A percentile compares a stretch with the other conserved stretches of the same genome.
These are phyloP conservation scores for Torrubiellomyces zombiae DNA, from an alignment of 2,329 filamentous ascomycete species.

Conservation along the genomic window DNA sequence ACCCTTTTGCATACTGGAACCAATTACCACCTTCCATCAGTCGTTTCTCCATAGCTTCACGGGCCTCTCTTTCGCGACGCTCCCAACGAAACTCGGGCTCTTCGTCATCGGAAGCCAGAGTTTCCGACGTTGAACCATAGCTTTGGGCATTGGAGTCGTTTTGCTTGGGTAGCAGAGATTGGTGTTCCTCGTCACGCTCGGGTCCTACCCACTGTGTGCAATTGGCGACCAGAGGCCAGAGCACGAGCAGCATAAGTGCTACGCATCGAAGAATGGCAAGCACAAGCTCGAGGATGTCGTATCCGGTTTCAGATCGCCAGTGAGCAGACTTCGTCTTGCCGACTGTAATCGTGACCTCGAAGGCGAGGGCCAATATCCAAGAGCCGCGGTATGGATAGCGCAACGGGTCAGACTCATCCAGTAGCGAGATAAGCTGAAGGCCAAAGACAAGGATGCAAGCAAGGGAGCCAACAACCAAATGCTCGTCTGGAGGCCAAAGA, in stretches of 20 bases:
- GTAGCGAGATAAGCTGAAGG: conserved; percentile 37
- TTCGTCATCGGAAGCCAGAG: conserved; percentile 20
- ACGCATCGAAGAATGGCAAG: conserved; percentile 7
- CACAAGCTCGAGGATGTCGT: conserved; percentile 10
- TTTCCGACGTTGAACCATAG: conserved; percentile 26
- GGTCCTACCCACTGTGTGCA: conserved; percentile 11
- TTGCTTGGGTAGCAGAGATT: conserved; percentile 32
- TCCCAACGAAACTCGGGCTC: conserved; percentile 37
- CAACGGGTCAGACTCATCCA: conserved; percentile 30
- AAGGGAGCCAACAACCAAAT: conserved; percentile 38
- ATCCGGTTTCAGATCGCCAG: conserved; percentile 3
- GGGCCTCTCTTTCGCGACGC: conserved; percentile 32
- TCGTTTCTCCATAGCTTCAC: conserved; percentile 46
- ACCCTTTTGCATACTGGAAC: conserved; percentile 61
- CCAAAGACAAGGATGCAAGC: conserved; percentile 49
- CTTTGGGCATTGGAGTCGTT: conserved; percentile 11
- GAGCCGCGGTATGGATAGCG: conserved; percentile 50
- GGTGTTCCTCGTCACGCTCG: conserved; percentile 36
- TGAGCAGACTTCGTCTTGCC: conserved; percentile 7
- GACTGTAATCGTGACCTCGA: conserved; percentile 34
- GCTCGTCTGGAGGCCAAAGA: conserved; percentile 26
- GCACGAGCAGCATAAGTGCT: conserved; percentile 15
- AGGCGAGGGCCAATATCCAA: conserved; percentile 39
- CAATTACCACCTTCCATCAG: conserved; percentile 61
- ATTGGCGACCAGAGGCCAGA: conserved; percentile 7